Evolutionary conservation across 129 eudicot species (phyloP).

Genomic region (Pulicaria dysenterica): DNA sequence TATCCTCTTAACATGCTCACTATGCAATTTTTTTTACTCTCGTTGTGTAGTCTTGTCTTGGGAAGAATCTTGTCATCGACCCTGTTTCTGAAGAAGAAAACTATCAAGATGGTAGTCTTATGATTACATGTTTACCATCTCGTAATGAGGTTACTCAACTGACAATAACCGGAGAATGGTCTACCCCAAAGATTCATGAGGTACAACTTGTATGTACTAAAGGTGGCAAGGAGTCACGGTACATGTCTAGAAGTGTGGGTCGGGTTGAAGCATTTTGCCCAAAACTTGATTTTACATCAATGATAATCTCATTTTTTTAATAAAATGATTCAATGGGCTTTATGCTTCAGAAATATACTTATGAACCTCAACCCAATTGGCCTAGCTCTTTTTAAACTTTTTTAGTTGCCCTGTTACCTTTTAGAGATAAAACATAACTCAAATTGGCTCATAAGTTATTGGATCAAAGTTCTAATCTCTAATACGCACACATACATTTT

Average conservation of each 20-base stretch:
- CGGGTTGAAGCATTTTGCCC: neutral
- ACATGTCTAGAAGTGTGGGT: neutral
- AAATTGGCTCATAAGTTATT: neutral
- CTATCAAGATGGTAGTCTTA: conserved; percentile 78
- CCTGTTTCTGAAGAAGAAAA: conserved; percentile 91
- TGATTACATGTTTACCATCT: conserved; percentile 81
- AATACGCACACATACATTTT: neutral
- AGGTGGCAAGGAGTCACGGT: neutral
- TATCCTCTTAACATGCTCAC: neutral
- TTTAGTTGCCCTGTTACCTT: no score
- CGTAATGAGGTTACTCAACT: conserved; percentile 93
- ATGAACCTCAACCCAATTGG: neutral
- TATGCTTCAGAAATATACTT: no score
- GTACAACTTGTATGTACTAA: conserved; percentile 38
- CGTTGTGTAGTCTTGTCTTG: conserved; percentile 59
- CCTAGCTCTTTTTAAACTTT: neutral
- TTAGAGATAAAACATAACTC: neutral
- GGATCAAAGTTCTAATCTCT: neutral
- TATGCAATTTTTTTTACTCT: neutral
- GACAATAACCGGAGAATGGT: conserved; percentile 88
- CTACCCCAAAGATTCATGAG: conserved; percentile 81
- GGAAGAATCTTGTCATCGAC: conserved; percentile 83
- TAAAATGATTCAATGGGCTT: no score
- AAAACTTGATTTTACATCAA: no score
- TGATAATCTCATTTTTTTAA: no score